Percentiles rank a stretch among this genome's conserved stretches.
Conservation (phyloP, 306 rosid species). For the Alnus rubra region DNA sequence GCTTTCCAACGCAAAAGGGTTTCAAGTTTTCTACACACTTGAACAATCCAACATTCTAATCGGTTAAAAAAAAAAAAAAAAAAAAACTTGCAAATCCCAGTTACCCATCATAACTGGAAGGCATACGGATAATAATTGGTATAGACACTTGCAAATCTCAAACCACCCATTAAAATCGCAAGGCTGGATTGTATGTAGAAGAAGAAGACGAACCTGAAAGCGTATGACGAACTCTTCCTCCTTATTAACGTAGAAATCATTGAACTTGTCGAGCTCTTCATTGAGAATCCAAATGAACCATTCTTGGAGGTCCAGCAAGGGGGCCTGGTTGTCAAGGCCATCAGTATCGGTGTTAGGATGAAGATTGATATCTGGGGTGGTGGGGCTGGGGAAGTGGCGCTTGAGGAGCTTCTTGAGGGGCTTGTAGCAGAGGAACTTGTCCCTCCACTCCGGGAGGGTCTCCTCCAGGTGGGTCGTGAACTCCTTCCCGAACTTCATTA, state of each 20-base stretch:
- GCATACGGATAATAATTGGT: no score
- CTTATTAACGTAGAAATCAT: constrained; percentile 81
- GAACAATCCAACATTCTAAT: not conserved
- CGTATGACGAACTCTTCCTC: constrained; percentile 92
- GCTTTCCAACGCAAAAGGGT: not conserved
- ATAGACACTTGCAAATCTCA: not conserved
- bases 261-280: constrained; percentile 82
- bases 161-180: not conserved
- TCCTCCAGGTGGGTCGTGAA: constrained; percentile 84
- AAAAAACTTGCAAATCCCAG: not conserved
- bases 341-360: constrained; percentile 3
- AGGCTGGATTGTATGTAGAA: not conserved
- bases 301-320: constrained; percentile 49
- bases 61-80: not conserved
- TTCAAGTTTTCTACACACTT: not conserved
- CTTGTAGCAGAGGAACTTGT: constrained; percentile 91
- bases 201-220: constrained; percentile 62
- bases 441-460: constrained; percentile 97
- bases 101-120: no score
- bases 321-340: constrained; percentile 1
- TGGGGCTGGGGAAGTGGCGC: constrained; percentile 33
- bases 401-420: constrained; percentile 83
- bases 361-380: constrained; percentile 19
- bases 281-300: constrained; percentile 79
- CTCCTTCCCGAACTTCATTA: constrained; percentile 93